Evolutionary conservation across 2,329 filamentous ascomycete genomes (phyloP), one percentile per base, ranked within the genome.

Genomic region (Arthrobotrys megalospora): DNA sequence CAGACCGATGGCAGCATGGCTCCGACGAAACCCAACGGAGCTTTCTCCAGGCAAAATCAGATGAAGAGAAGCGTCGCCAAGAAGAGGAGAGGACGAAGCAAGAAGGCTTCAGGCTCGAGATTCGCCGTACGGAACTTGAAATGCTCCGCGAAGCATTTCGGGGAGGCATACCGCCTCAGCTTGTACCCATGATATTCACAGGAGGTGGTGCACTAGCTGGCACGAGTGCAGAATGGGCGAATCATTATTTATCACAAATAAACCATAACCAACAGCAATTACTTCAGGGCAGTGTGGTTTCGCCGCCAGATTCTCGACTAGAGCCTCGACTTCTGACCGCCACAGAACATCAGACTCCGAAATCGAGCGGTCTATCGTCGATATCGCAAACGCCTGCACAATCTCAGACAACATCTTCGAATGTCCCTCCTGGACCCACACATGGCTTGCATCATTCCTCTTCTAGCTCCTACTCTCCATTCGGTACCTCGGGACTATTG

Each of bases 81-180:
- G 87, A 88, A 82, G 87, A 88, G 81, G 86, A 88, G 80, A 86
- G 84, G 83, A 88, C 87, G 60, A 85, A 85, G 78, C 87, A 88
- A 81, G 87, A 88, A 81, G 84, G 83, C 16, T 82, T 86, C 58
- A 83, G 84, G 78, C 83, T 88, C 53, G 87, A 88, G 81, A 86
- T 87, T 80, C 86, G 87, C 65, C 86, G 85, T 72, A 86, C 88
- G 72, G 87, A 88, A 81, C 85, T 87, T 81, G 85, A 85, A 16
- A 88, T 88, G 85, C 82, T 88, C 78, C 84, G 86, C 58, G 87
- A 88, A 76, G 87, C 87, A 16, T 85, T 88, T 82, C 85, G 86
- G 78, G 86, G 86, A 64, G 87, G 86, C 67, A 83, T 88, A 47
- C 87, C 87, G 45, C 86, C 87, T 72, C 84, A 86, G 36, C 84